Evolutionary conservation across 257 asterid genomes (phyloP).

Genomic region (Vinca minor): DNA sequence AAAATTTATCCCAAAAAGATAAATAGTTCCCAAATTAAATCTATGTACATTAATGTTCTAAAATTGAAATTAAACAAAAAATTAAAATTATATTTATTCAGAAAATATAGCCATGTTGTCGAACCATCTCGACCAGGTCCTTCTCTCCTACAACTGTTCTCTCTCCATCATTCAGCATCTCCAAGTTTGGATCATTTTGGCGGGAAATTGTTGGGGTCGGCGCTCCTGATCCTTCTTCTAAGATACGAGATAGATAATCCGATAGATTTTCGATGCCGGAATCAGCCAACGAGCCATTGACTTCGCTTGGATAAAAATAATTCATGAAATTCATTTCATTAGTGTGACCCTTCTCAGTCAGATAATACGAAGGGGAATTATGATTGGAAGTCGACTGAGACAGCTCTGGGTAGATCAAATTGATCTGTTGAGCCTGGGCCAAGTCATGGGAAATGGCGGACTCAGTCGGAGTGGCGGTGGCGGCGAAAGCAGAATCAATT

Average conservation of each 20-base stretch:
- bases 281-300: neutral
- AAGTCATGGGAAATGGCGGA: conserved; percentile 10
- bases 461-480: neutral
- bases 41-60: too few species aligned
- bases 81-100: too few species aligned
- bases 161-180: conserved; percentile 9
- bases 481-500: conserved; percentile 3
- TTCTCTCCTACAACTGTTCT: conserved; percentile 14
- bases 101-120: too few species aligned
- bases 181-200: too few species aligned
- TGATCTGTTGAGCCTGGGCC: too few species aligned
- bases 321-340: conserved; percentile 55
- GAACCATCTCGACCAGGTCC: conserved; percentile 30
- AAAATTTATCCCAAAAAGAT: neutral
- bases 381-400: too few species aligned
- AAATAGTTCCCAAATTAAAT: too few species aligned
- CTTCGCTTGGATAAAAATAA: conserved; percentile 27
- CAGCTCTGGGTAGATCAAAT: too few species aligned
- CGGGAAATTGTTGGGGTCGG: too few species aligned
- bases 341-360: conserved; percentile 26
- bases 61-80: too few species aligned
- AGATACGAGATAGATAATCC: too few species aligned
- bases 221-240: too few species aligned
- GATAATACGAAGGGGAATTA: conserved; percentile 24
- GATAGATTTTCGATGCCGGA: neutral